Evolutionary conservation across 2,329 filamentous ascomycete species (phyloP), one percentile per base, ranked within the genome.

Genomic region (Lachnellula hyalina): DNA sequence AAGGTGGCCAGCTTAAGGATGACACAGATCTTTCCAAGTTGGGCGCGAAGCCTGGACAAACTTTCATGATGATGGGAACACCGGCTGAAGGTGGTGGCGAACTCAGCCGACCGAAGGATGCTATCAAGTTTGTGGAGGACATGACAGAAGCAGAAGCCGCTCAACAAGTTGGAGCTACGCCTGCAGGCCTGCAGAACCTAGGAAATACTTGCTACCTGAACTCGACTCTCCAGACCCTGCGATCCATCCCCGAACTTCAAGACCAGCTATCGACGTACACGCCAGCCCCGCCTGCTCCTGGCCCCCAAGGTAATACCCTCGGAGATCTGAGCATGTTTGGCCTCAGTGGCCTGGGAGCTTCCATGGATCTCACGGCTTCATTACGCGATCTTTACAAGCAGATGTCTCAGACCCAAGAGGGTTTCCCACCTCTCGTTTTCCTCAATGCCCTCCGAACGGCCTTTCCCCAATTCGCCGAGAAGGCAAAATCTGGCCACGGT

Each of bases 121-220:
- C 82, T 63, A 80, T 92, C 67, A 94, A 89, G 72, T 99, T 99
- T 66, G 74, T 96, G 60, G 94, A 99, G 73, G 94, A 99, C 71
- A 96, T 99, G 93, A 95, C 90, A 25, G 92, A 96, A 70, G 92
- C 91, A 32, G 93, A 97, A 72, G 83, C 85, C 51, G 93, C 94
- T 21, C 85, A 85, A 71, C 83, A 87, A 69, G 87, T 86, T 56
- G 91, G 90, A 55, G 92, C 92, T 47, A 93, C 82, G 46, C 94
- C 95, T 1, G 88, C 92, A 54, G 94, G 94, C 47, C 76, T 99
- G 58, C 82, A 88, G 70, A 99, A 99, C 68, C 77, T 96, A 58
- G 94, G 95, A 64, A 99, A 99, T 73, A 99, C 95, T 4, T 99
- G 94, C 77, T 99, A 99, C 71, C 85, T 97, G 67, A 99, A 99